Evolutionary conservation across 345 rosid species (phyloP), one percentile per base, ranked within the genome.

Genomic region (Salix brachista): DNA sequence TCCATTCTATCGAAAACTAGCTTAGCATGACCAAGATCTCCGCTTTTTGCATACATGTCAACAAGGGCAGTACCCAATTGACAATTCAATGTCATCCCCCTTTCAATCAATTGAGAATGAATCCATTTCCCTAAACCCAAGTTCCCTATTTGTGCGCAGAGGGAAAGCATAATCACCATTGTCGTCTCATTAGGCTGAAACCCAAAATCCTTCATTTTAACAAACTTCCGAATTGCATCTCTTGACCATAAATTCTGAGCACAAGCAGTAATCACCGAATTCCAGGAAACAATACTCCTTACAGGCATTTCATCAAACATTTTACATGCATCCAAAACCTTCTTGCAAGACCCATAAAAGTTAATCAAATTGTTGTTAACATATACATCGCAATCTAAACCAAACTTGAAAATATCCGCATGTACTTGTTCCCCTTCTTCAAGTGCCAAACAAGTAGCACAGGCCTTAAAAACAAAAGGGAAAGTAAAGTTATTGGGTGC

Each of bases 1-100:
- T 56, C 37, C 90, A 90, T 85, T 75, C 80, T 83, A 28, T 81
- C 70, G 69, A 95, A 93, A 72, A 88, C 89, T 18, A 65, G 67
- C 84, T 73, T 77, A 42, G 94, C 94, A 75, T 83, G 86, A 65
- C 39, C 76, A 44, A 89, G 74, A 58, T 85, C 82, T 65, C 96
- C 99, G 69, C 93, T 84, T 77, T 90, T 93, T 0, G 87, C 89
- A 50, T 93, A 93, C 96, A 90, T 91, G 70, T 95, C 90, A 2
- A 91, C 96, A 73, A 95, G 88, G 34, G 97, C 90, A 72, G 97
- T 91, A n/a, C 99, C 96, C 18, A 90, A 78, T 69, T 87, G 84
- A 70, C 79, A 86, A 79, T 87, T 90, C 79, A 93, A 61, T 67
- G 78, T 79, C 81, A 90, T 75, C 70, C 85, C 96, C 79, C 88